Conservation (phyloP, 345 rosid genomes). For the Corchorus olitorius region DNA sequence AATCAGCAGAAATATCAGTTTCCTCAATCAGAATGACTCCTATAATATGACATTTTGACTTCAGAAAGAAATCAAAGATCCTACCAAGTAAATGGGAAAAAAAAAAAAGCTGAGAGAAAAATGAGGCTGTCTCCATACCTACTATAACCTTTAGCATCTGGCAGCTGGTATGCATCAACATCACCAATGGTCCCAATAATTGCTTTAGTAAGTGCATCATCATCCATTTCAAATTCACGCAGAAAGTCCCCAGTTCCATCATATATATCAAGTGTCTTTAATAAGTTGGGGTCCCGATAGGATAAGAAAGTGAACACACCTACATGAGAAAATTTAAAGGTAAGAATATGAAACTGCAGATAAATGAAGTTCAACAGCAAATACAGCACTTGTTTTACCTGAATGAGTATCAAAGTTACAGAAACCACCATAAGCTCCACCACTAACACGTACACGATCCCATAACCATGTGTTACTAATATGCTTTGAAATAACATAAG, state of each 20-base stretch:
- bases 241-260: conserved; percentile 88
- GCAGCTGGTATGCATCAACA: conserved; percentile 91
- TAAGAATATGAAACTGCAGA: conserved; percentile 13
- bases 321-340: conserved; percentile 28
- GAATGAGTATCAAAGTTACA: conserved; percentile 94
- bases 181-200: conserved; percentile 96
- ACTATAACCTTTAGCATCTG: conserved; percentile 98
- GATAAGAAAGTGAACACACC: conserved; percentile 89
- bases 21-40: neutral
- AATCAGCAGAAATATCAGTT: neutral
- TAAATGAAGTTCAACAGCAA: conserved; percentile 2
- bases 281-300: conserved; percentile 90
- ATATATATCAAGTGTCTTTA: conserved; percentile 85
- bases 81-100: neutral
- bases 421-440: conserved; percentile 99
- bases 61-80: neutral
- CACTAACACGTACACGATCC: conserved; percentile 96
- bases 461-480: conserved; percentile 95
- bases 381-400: conserved; percentile 42
- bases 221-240: conserved; percentile 76
- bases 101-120: neutral
- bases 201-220: conserved; percentile 85
- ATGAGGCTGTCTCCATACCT: conserved; percentile 50
- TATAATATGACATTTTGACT: neutral
- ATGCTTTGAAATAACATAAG: conserved; percentile 87